A percentile compares a stretch with the other conserved stretches of the same genome.
These are phyloP conservation scores for Daedaleopsis sinensis DNA, from an alignment of 768 basidiomycete genomes.

Conservation along the genomic window DNA sequence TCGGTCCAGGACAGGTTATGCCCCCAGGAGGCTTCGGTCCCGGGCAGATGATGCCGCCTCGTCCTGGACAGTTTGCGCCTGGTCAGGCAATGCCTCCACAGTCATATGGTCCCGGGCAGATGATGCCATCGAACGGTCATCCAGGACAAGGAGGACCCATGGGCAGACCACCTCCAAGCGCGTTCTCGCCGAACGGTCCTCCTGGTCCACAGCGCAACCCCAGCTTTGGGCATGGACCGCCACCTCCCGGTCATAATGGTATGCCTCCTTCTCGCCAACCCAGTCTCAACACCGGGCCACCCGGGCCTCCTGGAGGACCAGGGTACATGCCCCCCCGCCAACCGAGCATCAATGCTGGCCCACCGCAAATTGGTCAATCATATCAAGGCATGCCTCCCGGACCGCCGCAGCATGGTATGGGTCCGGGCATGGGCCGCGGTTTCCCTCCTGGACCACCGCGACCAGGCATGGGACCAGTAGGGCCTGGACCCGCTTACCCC, in stretches of 20 bases:
- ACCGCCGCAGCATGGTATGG: not conserved
- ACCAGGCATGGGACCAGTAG: constrained; percentile 12
- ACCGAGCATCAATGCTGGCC: constrained; percentile 1
- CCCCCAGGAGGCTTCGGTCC: constrained; percentile 35
- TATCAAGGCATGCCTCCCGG: constrained; percentile 10
- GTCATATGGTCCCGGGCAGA: constrained; percentile 20
- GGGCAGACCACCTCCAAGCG: constrained; percentile 3
- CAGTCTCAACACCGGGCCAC: constrained; percentile 1
- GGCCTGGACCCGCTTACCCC: constrained; percentile 4
- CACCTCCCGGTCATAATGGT: constrained; percentile 10
- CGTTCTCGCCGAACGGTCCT: constrained; percentile 6
- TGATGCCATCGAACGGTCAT: constrained; percentile 12
- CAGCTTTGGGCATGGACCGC: constrained; percentile 13
- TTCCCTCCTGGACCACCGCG: constrained; percentile 6
- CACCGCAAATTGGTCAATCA: constrained; percentile 12
- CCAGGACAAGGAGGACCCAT: constrained; percentile 12
- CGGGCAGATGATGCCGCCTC: constrained; percentile 23
- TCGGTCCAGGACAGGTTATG: constrained; percentile 30
- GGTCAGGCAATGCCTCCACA: constrained; percentile 20
- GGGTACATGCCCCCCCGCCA: not conserved
- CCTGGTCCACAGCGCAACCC: constrained; percentile 6
- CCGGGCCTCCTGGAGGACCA: not conserved
- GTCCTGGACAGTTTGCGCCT: constrained; percentile 28
- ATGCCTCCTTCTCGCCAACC: constrained; percentile 20
- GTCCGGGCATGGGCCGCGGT: not conserved